A percentile compares a stretch with the other conserved stretches of the same genome.
These are phyloP conservation scores for Alternaria alternata DNA, from an alignment of 2,329 filamentous ascomycete genomes.

Conservation along the genomic window DNA sequence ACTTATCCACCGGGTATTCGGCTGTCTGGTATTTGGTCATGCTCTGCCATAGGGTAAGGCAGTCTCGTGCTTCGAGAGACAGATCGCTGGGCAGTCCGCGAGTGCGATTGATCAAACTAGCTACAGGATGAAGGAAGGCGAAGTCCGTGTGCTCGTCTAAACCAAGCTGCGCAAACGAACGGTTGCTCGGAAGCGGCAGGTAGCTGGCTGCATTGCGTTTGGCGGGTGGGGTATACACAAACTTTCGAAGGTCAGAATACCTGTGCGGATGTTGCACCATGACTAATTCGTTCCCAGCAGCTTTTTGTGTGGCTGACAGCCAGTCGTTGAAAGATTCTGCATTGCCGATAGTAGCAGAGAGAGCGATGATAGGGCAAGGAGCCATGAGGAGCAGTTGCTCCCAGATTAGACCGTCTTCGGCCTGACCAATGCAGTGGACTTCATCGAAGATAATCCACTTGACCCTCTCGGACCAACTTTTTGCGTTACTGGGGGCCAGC, in stretches of 20 bases:
- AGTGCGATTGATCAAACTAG: slow-evolving; percentile 67
- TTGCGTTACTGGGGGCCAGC: slow-evolving; percentile 68
- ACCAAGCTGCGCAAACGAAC: slow-evolving; percentile 53
- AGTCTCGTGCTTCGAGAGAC: slow-evolving; percentile 75
- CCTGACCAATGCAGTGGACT: slow-evolving; percentile 80
- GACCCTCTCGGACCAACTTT: slow-evolving; percentile 72
- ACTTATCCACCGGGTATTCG: slow-evolving; percentile 59
- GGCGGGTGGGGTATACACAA: slow-evolving; percentile 65
- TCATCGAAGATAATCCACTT: slow-evolving; percentile 84
- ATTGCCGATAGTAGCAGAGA: slow-evolving; percentile 83
- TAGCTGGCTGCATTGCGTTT: slow-evolving; percentile 53
- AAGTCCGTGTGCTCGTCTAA: slow-evolving; percentile 62
- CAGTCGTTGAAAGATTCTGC: slow-evolving; percentile 73
- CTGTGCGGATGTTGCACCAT: slow-evolving; percentile 74
- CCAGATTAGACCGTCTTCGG: slow-evolving; percentile 79
- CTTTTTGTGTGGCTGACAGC: slow-evolving; percentile 70
- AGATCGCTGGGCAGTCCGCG: slow-evolving; percentile 73
- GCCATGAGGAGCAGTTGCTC: slow-evolving; percentile 78
- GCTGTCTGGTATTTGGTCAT: slow-evolving; percentile 67
- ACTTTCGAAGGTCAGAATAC: slow-evolving; percentile 82
- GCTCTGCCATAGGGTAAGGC: slow-evolving; percentile 68
- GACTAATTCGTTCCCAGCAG: slow-evolving; percentile 68
- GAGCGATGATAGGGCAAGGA: slow-evolving; percentile 78
- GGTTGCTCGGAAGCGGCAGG: slow-evolving; percentile 55
- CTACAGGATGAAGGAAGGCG: slow-evolving; percentile 71